phyloP scores from a whole-genome alignment of 2,329 filamentous ascomycete species.

The Ophiocordyceps polyrhachis-furcata region DNA sequence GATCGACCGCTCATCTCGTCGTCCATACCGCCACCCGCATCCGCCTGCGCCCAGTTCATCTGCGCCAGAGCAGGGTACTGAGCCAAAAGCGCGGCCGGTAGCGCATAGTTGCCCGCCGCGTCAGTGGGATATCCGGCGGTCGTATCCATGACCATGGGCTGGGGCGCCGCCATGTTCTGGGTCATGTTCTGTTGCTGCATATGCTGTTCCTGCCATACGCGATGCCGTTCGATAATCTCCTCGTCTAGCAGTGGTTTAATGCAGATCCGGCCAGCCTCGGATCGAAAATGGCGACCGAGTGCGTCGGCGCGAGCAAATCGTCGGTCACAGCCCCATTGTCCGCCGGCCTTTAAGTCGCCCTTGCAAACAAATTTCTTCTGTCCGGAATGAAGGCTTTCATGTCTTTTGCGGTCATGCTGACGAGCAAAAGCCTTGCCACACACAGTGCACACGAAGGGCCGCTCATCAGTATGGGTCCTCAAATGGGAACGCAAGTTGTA shows the following conservation, averaged over 20 bases:
- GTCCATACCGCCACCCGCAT: constrained; percentile 53
- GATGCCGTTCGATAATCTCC: constrained; percentile 68
- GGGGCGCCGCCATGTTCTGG: constrained; percentile 38
- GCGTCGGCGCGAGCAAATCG: constrained; percentile 92
- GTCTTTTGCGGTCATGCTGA: constrained; percentile 91
- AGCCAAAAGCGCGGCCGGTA: constrained; percentile 75
- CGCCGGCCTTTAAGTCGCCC: constrained; percentile 66
- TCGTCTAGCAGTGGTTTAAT: constrained; percentile 96
- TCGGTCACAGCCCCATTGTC: constrained; percentile 82
- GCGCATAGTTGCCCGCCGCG: constrained; percentile 37
- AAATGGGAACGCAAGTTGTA: constrained; percentile 94
- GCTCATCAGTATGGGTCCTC: constrained; percentile 90
- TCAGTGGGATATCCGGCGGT: constrained; percentile 40
- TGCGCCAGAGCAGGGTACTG: constrained; percentile 89
- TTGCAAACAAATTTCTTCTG: constrained; percentile 99
- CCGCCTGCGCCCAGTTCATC: constrained; percentile 56
- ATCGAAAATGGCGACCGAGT: constrained; percentile 82
- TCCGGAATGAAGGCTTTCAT: constrained; percentile 87
- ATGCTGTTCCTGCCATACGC: constrained; percentile 53
- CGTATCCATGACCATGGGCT: constrained; percentile 38
- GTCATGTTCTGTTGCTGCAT: constrained; percentile 47
- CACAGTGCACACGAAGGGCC: constrained; percentile 91
- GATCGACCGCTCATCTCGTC: constrained; percentile 63
- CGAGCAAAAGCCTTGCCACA: constrained; percentile 95
- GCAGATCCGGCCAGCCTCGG: constrained; percentile 85